phyloP scores from a whole-genome alignment of 2,329 filamentous ascomycete species.

The Cytospora schulzeri region DNA sequence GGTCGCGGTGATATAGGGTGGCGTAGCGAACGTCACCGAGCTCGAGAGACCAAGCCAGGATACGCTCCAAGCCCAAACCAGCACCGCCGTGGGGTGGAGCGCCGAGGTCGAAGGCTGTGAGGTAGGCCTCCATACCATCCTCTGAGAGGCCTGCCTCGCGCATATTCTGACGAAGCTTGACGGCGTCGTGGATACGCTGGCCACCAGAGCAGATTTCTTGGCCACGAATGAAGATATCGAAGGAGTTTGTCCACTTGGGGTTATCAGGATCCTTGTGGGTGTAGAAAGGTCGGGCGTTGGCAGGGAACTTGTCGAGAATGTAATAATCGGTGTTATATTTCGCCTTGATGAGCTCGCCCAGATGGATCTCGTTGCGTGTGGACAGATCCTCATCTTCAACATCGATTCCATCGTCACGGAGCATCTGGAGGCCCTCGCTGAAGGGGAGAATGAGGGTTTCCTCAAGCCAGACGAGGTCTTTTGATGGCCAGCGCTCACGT shows the following conservation, averaged over 20 bases:
- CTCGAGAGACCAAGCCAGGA: slow-evolving; percentile 82
- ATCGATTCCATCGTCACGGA: slow-evolving; percentile 77
- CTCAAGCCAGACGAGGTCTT: slow-evolving; percentile 84
- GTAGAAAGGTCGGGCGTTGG: slow-evolving; percentile 84
- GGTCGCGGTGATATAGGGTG: slow-evolving; percentile 84
- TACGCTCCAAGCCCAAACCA: slow-evolving; percentile 85
- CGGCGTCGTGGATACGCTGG: slow-evolving; percentile 85
- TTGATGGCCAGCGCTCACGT: slow-evolving; percentile 82
- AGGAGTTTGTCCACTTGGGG: slow-evolving; percentile 79
- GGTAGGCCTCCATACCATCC: slow-evolving; percentile 85
- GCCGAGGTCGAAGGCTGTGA: slow-evolving; percentile 84
- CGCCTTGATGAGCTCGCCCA: slow-evolving; percentile 82
- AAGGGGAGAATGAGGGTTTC: slow-evolving; percentile 83
- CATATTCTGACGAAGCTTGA: slow-evolving; percentile 77
- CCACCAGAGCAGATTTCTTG: slow-evolving; percentile 92
- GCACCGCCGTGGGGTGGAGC: slow-evolving; percentile 88
- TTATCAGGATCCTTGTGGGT: slow-evolving; percentile 81
- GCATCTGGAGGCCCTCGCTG: slow-evolving; percentile 74
- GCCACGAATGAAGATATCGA: slow-evolving; percentile 91
- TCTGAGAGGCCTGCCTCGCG: slow-evolving; percentile 73
- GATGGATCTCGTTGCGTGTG: slow-evolving; percentile 82
- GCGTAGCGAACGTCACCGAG: slow-evolving; percentile 88
- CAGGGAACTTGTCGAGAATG: slow-evolving; percentile 90
- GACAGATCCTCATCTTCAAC: slow-evolving; percentile 77
- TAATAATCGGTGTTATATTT: slow-evolving; percentile 91